A percentile compares a stretch with the other conserved stretches of the same genome.
These are phyloP conservation scores for carrot (Daucus carota) DNA, from an alignment of 129 eudicot species.

Conservation along the genomic window DH1_v3.0 NC_030383.2:59301001-59301500, in stretches of 20 bases:
- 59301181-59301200: constrained; percentile 85
- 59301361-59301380: not conserved
- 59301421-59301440: not conserved
- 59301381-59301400: not conserved
- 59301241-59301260: constrained; percentile 95
- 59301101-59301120: not conserved
- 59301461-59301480: not conserved
- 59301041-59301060: constrained; percentile 94
- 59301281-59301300: constrained; percentile 97
- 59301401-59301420: not conserved
- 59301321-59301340: not conserved
- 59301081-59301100: not conserved
- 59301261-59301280: constrained; percentile 74
- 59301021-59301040: constrained; percentile 92
- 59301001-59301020: constrained; percentile 95
- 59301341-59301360: not conserved
- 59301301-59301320: constrained; percentile 74
- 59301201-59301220: constrained; percentile 80
- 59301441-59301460: not conserved
- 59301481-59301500: not conserved
- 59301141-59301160: not conserved
- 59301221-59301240: constrained; percentile 98
- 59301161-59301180: constrained; percentile 94
- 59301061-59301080: constrained; percentile 70
- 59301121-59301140: not conserved